Evolutionary conservation across 306 rosid species (phyloP), one percentile per base, ranked within the genome.

Genomic region (Clitoria ternatea): DNA sequence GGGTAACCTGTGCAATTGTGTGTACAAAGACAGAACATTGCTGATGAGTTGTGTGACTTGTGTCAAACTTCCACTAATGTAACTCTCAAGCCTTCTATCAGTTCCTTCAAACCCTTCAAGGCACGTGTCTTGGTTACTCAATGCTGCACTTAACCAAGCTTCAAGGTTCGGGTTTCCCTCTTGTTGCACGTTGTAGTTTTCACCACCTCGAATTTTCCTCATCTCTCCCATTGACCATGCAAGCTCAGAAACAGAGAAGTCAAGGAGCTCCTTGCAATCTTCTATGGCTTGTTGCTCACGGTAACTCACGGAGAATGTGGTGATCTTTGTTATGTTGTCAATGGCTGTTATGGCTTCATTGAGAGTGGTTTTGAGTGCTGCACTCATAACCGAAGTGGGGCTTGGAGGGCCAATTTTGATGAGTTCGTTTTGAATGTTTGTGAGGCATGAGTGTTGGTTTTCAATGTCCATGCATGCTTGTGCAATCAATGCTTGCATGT

Each of bases 81-180:
- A 94, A 29, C 83, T 77, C 80, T 87, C 90, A 6, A 94, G 57
- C 3, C 83, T 92, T 14, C 96, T 74, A 24, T 89, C 95, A 1
- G 99, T 94, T 48, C 97, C 97, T 47, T 94, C 97, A 60, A 94
- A 94, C 4, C 99, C 99, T 80, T 94, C 99, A 35, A 94, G 88
- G 71, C 99, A 94, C 0, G 97, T 94, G 72, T 94, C 99, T 74
- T 86, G 99, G 86, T 94, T 94, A 44, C 99, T 91, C 2, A 91
- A 83, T 3, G 99, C 97, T 11, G 99, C 99, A 30, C 99, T 94
- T 0, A 91, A 75, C 99, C 99, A 94, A 4, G 99, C 91, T 76
- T 94, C 86, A 1, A 94, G 80, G 82, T 91, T 82, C 0, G 91
- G 80, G 82, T 91, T 82, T 0, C 92, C 99, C 27, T 87, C 87